These are phyloP conservation scores for Crucihimalaya himalaica DNA, from an alignment of 345 rosid genomes.

Conservation along the genomic window DNA sequence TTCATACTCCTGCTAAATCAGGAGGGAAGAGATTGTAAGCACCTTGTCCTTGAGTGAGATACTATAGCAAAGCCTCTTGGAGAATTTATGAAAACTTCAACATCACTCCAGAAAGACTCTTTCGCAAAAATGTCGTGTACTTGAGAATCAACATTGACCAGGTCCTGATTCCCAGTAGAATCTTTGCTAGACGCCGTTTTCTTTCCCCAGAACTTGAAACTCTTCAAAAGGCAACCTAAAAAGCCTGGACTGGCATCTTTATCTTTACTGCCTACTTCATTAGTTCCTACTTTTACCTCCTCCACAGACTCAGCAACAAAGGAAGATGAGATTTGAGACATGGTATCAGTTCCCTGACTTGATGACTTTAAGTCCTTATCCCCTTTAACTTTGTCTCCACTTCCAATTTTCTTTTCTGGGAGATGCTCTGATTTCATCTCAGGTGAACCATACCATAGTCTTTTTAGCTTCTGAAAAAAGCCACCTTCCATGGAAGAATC, in stretches of 20 bases:
- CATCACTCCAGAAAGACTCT: conserved; percentile 58
- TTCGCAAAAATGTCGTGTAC: conserved; percentile 43
- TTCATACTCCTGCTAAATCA: not conserved
- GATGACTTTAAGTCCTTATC: conserved; percentile 34
- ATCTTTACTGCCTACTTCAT: conserved; percentile 31
- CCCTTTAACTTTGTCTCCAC: conserved; percentile 28
- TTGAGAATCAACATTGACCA: conserved; percentile 28
- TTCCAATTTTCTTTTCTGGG: conserved; percentile 23
- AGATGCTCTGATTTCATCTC: conserved; percentile 27
- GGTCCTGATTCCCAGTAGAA: conserved; percentile 36
- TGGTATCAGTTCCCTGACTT: conserved; percentile 13
- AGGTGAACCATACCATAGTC: conserved; percentile 51
- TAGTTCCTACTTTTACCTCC: conserved; percentile 36
- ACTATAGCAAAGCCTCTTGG: conserved; percentile 53
- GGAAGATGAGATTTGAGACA: conserved; percentile 28
- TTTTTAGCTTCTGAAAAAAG: conserved; percentile 50
- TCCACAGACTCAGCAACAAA: conserved; percentile 32
- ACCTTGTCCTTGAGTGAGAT: conserved; percentile 74
- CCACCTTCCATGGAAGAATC: conserved; percentile 43
- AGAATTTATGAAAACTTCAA: conserved; percentile 63
- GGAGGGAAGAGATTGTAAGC: not conserved
- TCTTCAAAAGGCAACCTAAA: conserved; percentile 40
- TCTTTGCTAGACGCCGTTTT: conserved; percentile 34
- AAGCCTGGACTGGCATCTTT: conserved; percentile 42
- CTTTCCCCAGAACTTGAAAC: conserved; percentile 52